Evolutionary conservation across 208 protist species (phyloP).

Genomic region (Leishmania aethiopica): DNA sequence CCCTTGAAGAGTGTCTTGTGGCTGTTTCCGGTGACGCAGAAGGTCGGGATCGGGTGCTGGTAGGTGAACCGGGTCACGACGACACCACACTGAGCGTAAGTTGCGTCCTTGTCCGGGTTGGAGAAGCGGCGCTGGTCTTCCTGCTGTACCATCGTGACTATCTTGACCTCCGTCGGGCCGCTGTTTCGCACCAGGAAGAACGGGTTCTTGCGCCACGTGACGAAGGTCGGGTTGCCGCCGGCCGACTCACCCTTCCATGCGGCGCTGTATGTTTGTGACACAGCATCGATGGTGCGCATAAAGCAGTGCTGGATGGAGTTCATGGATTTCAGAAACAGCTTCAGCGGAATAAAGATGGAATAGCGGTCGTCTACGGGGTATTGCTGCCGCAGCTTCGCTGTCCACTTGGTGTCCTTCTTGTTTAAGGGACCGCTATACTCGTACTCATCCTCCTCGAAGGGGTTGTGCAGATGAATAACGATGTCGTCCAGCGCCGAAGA

Average conservation of each 20-base stretch:
- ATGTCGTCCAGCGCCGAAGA: conserved; percentile 50
- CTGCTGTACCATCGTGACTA: conserved; percentile 59
- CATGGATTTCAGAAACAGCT: conserved; percentile 45
- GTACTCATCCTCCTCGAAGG: conserved; percentile 64
- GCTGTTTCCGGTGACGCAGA: conserved; percentile 72
- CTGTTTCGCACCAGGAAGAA: conserved; percentile 69
- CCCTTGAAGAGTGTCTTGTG: conserved; percentile 64
- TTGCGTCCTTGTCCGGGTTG: conserved; percentile 33
- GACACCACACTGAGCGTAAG: conserved; percentile 72
- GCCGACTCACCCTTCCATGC: conserved; percentile 50
- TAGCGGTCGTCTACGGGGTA: conserved; percentile 52
- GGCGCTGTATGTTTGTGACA: conserved; percentile 36
- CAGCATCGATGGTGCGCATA: conserved; percentile 48
- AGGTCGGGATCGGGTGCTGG: conserved; percentile 48
- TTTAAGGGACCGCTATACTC: conserved; percentile 64
- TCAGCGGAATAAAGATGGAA: conserved; percentile 65
- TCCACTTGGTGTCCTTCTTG: conserved; percentile 54
- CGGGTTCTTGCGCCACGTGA: conserved; percentile 79
- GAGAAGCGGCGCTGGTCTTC: conserved; percentile 65
- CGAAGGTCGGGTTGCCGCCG: conserved; percentile 74
- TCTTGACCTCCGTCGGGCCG: conserved; percentile 11
- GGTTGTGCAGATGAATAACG: conserved; percentile 69
- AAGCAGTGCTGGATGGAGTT: conserved; percentile 65
- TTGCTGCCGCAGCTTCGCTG: conserved; percentile 39
- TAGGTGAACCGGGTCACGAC: conserved; percentile 42